Evolutionary conservation across 495 filamentous ascomycete genomes (phyloP).

Genomic region (Aspergillus conjunctus): DNA sequence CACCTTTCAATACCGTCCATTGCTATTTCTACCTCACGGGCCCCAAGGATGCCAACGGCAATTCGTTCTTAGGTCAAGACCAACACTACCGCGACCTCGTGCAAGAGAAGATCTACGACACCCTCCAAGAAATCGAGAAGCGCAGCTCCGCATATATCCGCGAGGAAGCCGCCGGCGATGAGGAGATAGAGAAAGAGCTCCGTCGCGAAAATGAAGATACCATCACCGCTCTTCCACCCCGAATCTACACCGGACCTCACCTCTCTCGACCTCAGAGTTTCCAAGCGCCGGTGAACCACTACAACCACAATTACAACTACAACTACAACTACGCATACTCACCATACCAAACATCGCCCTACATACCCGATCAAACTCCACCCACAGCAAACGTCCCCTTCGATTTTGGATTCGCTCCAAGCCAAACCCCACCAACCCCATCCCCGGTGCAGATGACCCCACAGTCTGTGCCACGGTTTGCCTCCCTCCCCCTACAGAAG

Average conservation of each 20-base stretch:
- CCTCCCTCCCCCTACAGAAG: constrained; percentile 69
- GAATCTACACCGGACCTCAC: constrained; percentile 24
- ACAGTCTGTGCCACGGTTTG: constrained; percentile 69
- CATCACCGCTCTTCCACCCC: constrained; percentile 74
- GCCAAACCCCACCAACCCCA: background rate
- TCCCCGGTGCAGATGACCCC: constrained; percentile 6
- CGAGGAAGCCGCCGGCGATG: constrained; percentile 78
- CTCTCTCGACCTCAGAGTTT: constrained; percentile 11
- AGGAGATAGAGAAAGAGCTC: constrained; percentile 74
- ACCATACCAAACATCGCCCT: constrained; percentile 10
- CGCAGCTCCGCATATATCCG: constrained; percentile 78
- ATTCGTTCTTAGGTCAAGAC: constrained; percentile 21
- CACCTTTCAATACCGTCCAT: constrained; percentile 79
- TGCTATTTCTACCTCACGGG: constrained; percentile 93
- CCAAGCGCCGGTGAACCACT: constrained; percentile 9
- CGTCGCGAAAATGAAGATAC: constrained; percentile 84
- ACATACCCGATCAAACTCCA: constrained; percentile 12
- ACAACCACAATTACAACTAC: background rate
- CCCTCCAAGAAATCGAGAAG: constrained; percentile 79
- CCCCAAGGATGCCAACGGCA: constrained; percentile 15
- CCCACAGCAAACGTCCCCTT: constrained; percentile 25
- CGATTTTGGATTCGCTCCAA: constrained; percentile 37
- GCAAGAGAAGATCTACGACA: constrained; percentile 81
- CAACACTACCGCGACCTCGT: constrained; percentile 67
- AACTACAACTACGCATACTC: constrained; percentile 1